Percentiles rank a stretch among this genome's conserved stretches.
These are phyloP conservation scores for Tolypocladium guangdongense DNA, from an alignment of 2,329 filamentous ascomycete species.

Conservation along the genomic window DNA sequence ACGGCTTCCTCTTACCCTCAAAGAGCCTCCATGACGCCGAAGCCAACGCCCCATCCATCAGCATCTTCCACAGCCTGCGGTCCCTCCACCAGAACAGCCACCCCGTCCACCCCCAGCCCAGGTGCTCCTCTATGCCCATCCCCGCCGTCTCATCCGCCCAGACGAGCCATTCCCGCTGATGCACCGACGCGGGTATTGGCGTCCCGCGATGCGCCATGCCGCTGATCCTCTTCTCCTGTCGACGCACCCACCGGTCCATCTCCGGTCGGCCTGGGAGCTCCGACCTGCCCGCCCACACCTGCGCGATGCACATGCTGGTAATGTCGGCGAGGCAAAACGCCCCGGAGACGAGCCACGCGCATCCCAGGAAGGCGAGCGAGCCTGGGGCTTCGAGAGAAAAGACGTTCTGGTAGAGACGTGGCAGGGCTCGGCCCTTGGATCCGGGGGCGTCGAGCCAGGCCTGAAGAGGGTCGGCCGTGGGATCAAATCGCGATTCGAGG, in stretches of 20 bases:
- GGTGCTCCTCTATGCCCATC: constrained; percentile 24
- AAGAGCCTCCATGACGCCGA: background rate
- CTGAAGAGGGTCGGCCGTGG: background rate
- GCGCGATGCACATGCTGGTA: constrained; percentile 21
- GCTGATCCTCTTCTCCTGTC: constrained; percentile 9
- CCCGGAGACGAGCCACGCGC: constrained; percentile 12
- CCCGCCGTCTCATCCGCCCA: constrained; percentile 24
- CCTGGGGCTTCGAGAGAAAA: constrained; percentile 13
- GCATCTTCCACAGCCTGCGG: background rate
- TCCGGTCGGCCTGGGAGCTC: constrained; percentile 12
- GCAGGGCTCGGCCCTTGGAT: background rate
- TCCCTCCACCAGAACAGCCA: background rate
- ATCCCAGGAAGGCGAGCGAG: constrained; percentile 26
- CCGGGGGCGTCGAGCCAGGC: background rate
- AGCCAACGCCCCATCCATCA: background rate
- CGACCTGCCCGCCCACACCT: constrained; percentile 12
- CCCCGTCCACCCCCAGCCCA: constrained; percentile 18
- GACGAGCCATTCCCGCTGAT: constrained; percentile 11
- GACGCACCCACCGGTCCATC: constrained; percentile 7
- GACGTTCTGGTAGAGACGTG: background rate
- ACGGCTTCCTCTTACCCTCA: background rate
- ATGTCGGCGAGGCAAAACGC: constrained; percentile 14
- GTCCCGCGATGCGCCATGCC: constrained; percentile 10
- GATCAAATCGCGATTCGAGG: background rate
- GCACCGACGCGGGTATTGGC: constrained; percentile 11